Conservation (phyloP, 2,329 filamentous ascomycete genomes). For the Metarhizium sp. region DNA sequence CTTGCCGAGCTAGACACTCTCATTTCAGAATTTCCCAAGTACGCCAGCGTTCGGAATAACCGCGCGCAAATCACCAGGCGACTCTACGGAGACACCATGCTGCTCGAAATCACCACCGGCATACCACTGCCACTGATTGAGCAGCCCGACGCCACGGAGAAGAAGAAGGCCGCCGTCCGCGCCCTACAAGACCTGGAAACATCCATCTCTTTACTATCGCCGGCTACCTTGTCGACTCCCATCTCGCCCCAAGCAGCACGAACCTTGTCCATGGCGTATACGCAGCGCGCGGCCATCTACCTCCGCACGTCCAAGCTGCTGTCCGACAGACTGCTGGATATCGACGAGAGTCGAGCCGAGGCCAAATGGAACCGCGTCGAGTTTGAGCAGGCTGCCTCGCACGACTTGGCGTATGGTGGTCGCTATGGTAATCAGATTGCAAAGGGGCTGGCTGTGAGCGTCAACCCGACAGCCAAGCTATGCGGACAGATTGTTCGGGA, state of each 20-base stretch:
- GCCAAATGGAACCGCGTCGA: constrained; percentile 40
- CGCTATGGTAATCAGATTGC: constrained; percentile 58
- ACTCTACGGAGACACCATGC: constrained; percentile 51
- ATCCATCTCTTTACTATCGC: constrained; percentile 51
- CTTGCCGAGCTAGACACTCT: constrained; percentile 43
- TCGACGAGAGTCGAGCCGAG: constrained; percentile 33
- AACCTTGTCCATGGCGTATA: constrained; percentile 60
- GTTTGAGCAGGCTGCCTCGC: constrained; percentile 54
- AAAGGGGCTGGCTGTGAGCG: constrained; percentile 52
- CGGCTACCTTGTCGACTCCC: constrained; percentile 35
- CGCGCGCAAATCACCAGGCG: constrained; percentile 58
- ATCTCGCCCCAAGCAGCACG: constrained; percentile 57
- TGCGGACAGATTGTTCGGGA: constrained; percentile 61
- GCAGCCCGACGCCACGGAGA: constrained; percentile 26
- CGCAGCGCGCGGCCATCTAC: constrained; percentile 59
- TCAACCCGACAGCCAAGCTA: constrained; percentile 60
- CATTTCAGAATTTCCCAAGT: constrained; percentile 49
- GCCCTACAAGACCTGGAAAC: constrained; percentile 44
- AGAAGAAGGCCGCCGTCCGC: constrained; percentile 26
- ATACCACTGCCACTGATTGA: constrained; percentile 32
- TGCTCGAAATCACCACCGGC: constrained; percentile 31
- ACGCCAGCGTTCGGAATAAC: constrained; percentile 68
- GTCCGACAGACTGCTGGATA: constrained; percentile 23
- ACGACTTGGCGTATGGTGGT: constrained; percentile 54
- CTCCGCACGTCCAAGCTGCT: constrained; percentile 47